Conservation (phyloP, 2,329 filamentous ascomycete species). For the Ceratocystis lukuohia region DNA sequence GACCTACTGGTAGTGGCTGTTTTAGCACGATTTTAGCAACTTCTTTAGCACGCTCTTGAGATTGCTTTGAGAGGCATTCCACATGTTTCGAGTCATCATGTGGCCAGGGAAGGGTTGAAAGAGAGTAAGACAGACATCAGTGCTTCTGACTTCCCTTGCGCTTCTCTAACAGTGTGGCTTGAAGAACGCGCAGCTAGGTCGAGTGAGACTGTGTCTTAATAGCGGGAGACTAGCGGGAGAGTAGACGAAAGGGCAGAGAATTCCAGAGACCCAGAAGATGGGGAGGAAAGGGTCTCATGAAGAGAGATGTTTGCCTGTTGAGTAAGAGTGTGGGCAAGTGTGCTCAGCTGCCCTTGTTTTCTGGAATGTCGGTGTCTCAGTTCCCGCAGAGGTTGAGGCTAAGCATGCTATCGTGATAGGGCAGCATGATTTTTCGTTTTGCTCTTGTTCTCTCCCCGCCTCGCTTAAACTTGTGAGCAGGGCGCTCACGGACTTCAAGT, state of each 20-base stretch:
- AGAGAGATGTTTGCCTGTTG: too few species aligned
- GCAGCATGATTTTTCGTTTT: background rate
- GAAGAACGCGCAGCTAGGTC: background rate
- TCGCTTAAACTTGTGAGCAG: constrained; percentile 10
- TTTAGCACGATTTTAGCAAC: background rate
- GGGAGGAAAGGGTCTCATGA: background rate
- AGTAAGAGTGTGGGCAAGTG: background rate
- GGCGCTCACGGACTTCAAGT: constrained; percentile 2
- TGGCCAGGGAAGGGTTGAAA: background rate
- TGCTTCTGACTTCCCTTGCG: background rate
- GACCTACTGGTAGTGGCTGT: background rate
- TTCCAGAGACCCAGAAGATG: background rate
- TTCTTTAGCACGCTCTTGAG: background rate
- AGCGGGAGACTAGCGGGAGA: background rate
- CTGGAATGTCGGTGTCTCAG: constrained; percentile 6
- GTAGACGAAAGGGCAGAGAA: background rate
- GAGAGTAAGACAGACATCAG: background rate
- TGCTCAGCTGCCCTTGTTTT: constrained; percentile 5
- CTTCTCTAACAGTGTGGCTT: background rate
- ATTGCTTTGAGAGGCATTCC: background rate
- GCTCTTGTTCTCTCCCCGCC: background rate
- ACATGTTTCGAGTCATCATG: constrained; percentile 5
- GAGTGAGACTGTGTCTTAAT: background rate
- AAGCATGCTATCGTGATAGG: constrained; percentile 5
- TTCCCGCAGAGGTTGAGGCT: background rate